Evolutionary conservation across 305 asterid genomes (phyloP).

Genomic region (Striga hermonthica): DNA sequence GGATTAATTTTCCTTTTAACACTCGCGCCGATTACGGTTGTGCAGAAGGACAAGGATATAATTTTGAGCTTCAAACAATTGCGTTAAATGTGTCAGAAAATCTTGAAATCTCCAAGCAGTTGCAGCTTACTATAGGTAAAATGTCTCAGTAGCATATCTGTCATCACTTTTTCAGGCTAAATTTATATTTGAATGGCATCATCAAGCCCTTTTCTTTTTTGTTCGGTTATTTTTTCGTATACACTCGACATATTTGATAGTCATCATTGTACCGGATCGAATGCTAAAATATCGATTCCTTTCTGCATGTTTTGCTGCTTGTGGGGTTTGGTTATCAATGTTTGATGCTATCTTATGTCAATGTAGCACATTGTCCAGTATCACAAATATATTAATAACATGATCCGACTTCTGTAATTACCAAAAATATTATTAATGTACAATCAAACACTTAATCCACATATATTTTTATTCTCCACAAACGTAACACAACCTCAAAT

Average conservation of each 20-base stretch:
- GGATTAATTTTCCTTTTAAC: conserved; percentile 10
- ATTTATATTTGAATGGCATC: conserved; percentile 14
- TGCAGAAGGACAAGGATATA: conserved; percentile 78
- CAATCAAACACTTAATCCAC: neutral
- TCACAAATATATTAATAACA: too few relatives aligned
- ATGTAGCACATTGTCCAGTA: too few relatives aligned
- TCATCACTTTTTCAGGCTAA: conserved; percentile 20
- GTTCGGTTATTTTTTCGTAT: neutral
- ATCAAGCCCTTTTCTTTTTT: conserved; percentile 8
- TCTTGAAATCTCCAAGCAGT: conserved; percentile 24
- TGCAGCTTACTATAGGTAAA: conserved; percentile 16
- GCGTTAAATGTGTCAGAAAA: conserved; percentile 14
- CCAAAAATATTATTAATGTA: too few relatives aligned
- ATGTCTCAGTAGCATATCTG: conserved; percentile 12
- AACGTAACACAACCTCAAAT: neutral
- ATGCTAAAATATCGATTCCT: conserved; percentile 9
- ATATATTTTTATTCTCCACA: neutral
- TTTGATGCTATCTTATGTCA: neutral
- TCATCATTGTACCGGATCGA: conserved; percentile 13
- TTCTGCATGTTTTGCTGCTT: conserved; percentile 8
- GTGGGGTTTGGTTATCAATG: conserved; percentile 9
- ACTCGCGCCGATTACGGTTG: conserved; percentile 17
- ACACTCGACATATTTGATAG: conserved; percentile 16
- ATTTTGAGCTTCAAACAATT: conserved; percentile 43
- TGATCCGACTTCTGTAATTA: too few relatives aligned